Base-by-base conservation (phyloP, 306 rosid species). In the Mimosa bimucronata region DNA sequence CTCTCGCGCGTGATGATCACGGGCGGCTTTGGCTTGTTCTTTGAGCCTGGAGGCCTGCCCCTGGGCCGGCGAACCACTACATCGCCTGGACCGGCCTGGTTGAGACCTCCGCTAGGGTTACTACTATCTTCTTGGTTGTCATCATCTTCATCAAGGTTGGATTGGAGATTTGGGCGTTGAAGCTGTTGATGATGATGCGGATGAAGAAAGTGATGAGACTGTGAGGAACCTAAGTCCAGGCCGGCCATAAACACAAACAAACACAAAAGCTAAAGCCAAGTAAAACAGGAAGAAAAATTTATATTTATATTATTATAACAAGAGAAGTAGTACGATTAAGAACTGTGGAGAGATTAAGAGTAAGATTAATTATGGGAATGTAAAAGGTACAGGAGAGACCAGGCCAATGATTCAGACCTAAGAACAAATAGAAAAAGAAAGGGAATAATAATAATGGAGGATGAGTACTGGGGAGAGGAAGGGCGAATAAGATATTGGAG, bases 221-320 rank as follows among this genome's bases (percentile, higher is more conserved):
- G 92, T 85, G 97, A 92, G 73, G 97, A 92, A 77, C 97, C 92
- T 87, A 94, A 88, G 90, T 92, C 97, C 89, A 94, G 86, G 87
- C 97, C 97, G 88, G 97, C 97, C 98, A 94, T 94, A 88, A 69
- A 89, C 81, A 66, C 68, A 70, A n/a, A 16, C 61, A 53, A n/a
- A 16, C 61, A 53, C 26, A 53, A n/a, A 53, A 85, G 81, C 80
- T 86, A 85, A 53, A 83, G 81, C 26, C 18, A 11, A 26, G 18
- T 10, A 67, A 58, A 82, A 83, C 86, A 85, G 69, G 55, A 77
- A 75, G 71, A 77, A 79, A 75, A 66, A 57, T 57, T 65, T 64
- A 76, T 29, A 34, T 70, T 66, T 67, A 74, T 73, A 71, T 67
- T 71, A 76, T 60, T 80, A 84, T 83, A 77, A 76, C 70, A 80